Conservation (phyloP, 768 basidiomycete species). For the Lactifluus rugatus region DNA sequence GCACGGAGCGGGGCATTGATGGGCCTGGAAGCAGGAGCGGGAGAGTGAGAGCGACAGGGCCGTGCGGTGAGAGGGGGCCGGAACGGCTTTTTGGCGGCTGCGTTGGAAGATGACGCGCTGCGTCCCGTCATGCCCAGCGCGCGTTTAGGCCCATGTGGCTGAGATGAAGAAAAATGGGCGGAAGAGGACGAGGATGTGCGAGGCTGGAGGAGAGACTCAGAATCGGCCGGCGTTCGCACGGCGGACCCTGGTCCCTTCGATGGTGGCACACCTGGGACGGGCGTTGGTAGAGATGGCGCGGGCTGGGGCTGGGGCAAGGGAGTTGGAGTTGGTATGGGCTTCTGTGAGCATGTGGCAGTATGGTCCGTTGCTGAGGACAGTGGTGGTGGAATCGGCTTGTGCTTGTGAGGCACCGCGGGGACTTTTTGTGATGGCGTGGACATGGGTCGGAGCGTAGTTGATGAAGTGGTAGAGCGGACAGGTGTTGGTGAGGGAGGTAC, state of each 20-base stretch:
- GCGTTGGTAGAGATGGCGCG: neutral
- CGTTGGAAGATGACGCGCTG: neutral
- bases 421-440: neutral
- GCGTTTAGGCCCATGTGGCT: neutral
- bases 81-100: conserved; percentile 6
- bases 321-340: neutral
- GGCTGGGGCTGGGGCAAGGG: neutral
- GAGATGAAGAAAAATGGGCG: neutral
- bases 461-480: neutral
- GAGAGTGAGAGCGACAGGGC: too few species aligned
- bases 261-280: neutral
- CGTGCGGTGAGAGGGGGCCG: neutral
- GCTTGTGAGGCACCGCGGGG: neutral
- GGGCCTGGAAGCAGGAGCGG: too few species aligned
- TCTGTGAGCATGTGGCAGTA: neutral
- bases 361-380: neutral
- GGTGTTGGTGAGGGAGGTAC: conserved; percentile 1
- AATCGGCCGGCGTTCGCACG: neutral
- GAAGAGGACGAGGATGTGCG: neutral
- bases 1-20: too few species aligned
- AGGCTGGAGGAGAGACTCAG: neutral
- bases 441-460: neutral
- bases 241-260: neutral
- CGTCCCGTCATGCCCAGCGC: conserved; percentile 10
- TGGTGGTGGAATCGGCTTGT: neutral